These are phyloP conservation scores for Fusarium bulbicola DNA, from an alignment of 2,329 filamentous ascomycete genomes.

Conservation along the genomic window DNA sequence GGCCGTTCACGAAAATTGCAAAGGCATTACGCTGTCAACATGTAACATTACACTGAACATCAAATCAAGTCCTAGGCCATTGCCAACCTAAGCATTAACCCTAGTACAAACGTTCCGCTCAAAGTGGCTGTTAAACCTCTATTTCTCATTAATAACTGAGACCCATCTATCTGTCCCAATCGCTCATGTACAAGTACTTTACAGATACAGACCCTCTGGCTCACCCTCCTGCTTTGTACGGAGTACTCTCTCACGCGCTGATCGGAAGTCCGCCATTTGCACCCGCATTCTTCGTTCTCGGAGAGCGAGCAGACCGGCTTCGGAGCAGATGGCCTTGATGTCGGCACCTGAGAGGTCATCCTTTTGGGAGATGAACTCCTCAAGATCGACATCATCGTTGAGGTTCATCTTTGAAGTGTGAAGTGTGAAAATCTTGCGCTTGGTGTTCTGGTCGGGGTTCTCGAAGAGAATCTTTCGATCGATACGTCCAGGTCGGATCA, in stretches of 20 bases:
- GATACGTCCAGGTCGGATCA: constrained; percentile 97
- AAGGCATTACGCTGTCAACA: neutral
- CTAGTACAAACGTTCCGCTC: neutral
- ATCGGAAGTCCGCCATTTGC: constrained; percentile 97
- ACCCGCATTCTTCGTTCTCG: constrained; percentile 97
- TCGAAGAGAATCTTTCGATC: constrained; percentile 92
- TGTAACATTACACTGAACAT: constrained; percentile 1
- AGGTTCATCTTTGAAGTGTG: constrained; percentile 99
- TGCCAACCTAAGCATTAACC: neutral
- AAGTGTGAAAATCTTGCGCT: constrained; percentile 96
- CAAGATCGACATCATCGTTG: constrained; percentile 94
- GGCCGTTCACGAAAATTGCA: neutral
- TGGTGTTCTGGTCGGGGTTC: constrained; percentile 82
- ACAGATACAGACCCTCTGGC: constrained; percentile 98
- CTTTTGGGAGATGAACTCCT: constrained; percentile 98
- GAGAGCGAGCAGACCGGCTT: constrained; percentile 92
- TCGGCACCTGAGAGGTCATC: constrained; percentile 97
- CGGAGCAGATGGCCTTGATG: constrained; percentile 98
- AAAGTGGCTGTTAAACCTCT: constrained; percentile 21
- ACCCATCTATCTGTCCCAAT: constrained; percentile 34
- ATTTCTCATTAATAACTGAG: constrained; percentile 36
- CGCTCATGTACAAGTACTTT: constrained; percentile 51
- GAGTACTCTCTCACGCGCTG: constrained; percentile 91
- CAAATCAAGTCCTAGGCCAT: neutral
- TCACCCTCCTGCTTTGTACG: constrained; percentile 99